A percentile compares a stretch with the other conserved stretches of the same genome.
Evolutionary conservation across 148 eudicot genomes (phyloP).

Genomic region (Rhododendron molle): DNA sequence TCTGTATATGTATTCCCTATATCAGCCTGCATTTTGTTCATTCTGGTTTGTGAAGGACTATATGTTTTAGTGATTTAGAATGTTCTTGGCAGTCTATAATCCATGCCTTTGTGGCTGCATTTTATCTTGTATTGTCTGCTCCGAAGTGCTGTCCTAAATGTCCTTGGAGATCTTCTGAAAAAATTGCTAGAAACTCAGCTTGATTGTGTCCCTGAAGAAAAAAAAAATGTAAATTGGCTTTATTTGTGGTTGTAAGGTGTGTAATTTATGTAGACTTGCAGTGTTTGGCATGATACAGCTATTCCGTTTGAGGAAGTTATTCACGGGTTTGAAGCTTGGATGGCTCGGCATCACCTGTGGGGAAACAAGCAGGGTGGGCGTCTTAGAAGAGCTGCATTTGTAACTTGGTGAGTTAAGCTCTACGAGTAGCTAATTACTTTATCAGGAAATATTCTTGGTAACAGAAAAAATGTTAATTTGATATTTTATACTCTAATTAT

Average conservation of each 20-base stretch:
- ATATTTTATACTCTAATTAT: not conserved
- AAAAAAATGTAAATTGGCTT: not conserved
- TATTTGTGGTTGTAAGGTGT: constrained; percentile 8
- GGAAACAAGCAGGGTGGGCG: constrained; percentile 41
- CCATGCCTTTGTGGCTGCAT: not conserved
- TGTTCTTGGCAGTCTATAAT: not conserved
- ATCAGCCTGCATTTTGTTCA: not conserved
- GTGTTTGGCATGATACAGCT: constrained; percentile 99
- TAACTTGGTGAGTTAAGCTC: constrained; percentile 72
- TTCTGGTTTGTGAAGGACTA: not conserved
- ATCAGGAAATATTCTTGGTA: not conserved
- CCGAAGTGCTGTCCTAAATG: not conserved
- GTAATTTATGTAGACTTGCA: constrained; percentile 32
- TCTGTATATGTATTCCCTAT: not conserved
- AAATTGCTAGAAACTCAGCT: not conserved
- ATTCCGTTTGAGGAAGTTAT: constrained; percentile 79
- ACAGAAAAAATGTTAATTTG: not conserved
- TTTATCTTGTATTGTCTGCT: not conserved
- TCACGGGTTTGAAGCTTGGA: constrained; percentile 85
- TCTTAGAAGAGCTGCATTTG: constrained; percentile 72
- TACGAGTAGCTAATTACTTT: not conserved
- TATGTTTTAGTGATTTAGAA: not conserved
- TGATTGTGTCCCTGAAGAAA: constrained; percentile 2
- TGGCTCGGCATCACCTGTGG: constrained; percentile 56
- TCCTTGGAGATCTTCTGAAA: constrained; percentile 3